Evolutionary conservation across 768 basidiomycete genomes (phyloP), one percentile per base, ranked within the genome.

Genomic region (Saitozyma sp.): DNA sequence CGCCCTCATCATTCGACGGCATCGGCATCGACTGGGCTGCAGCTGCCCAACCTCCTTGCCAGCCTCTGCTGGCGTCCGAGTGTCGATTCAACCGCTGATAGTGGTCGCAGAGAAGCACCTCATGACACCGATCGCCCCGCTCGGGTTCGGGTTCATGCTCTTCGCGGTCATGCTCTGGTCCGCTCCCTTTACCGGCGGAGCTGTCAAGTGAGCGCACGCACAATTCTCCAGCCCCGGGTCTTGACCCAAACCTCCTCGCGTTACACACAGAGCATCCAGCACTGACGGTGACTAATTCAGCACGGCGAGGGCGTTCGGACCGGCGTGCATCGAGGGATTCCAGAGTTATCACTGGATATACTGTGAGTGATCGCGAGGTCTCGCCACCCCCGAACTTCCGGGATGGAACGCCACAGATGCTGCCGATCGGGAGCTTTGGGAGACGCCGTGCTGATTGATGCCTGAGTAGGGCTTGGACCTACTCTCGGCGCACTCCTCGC

Each of bases 401-500:
- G 29, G 29, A 29, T 2, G 29, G 29, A 5, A 5, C 29, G 29
- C 5, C 29, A 29, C 29, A 29, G 5, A 29, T 5, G 29, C 2
- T 29, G 29, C 29, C 29, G 29, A 29, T 29, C 29, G 29, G 29
- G 29, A 29, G 29, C 29, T 29, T 29, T 29, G 29, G 29, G 29
- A 29, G 29, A 29, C 29, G 29, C 29, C 5, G 29, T 29, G 29
- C 29, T 29, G 29, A 29, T 29, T 29, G 29, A 29, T 29, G 29
- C 29, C 5, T 5, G 29, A 29, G 29, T 29, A 20, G 67, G 87
- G 88, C 77, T 89, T 9, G 88, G 89, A 48, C 88, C 88, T 0
- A 84, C 84, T 56, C 80, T 89, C 17, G 88, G 89, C 41, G 83
- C 87, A 7, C 73, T 90, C 9, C 81, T 90, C 6, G 87, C 80